These are phyloP conservation scores for Psidium friedrichsthalianum DNA, from an alignment of 345 rosid species.

Conservation along the genomic window DNA sequence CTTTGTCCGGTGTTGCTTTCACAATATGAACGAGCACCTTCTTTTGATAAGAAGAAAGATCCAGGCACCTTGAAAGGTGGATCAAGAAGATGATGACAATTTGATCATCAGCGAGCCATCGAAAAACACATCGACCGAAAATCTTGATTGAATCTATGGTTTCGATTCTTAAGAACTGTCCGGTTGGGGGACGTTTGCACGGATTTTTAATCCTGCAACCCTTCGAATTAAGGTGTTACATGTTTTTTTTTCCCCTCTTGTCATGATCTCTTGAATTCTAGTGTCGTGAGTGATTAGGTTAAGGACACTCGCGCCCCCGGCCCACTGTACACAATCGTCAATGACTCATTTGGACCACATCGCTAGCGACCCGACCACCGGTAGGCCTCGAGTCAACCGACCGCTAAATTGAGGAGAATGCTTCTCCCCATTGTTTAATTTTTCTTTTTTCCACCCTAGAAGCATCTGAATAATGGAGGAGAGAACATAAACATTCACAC, in stretches of 20 bases:
- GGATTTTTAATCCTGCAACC: not conserved
- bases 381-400: not conserved
- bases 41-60: not conserved
- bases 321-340: not conserved
- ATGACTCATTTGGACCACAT: not conserved
- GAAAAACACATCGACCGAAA: not conserved
- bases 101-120: not conserved
- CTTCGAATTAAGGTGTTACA: not conserved
- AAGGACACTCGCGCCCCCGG: too few species aligned
- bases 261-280: not conserved
- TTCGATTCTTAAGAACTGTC: not conserved
- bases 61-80: not conserved
- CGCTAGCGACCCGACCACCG: too few species aligned
- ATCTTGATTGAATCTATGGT: not conserved
- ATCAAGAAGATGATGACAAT: not conserved
- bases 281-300: not conserved
- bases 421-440: not conserved
- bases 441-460: not conserved
- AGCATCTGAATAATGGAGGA: not conserved
- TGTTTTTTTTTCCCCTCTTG: not conserved
- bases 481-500: not conserved
- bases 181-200: not conserved
- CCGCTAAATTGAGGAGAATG: not conserved
- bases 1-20: not conserved
- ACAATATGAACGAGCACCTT: not conserved